phyloP scores from a whole-genome alignment of 75 land plant species.

The Adiantum capillusveneris region DNA sequence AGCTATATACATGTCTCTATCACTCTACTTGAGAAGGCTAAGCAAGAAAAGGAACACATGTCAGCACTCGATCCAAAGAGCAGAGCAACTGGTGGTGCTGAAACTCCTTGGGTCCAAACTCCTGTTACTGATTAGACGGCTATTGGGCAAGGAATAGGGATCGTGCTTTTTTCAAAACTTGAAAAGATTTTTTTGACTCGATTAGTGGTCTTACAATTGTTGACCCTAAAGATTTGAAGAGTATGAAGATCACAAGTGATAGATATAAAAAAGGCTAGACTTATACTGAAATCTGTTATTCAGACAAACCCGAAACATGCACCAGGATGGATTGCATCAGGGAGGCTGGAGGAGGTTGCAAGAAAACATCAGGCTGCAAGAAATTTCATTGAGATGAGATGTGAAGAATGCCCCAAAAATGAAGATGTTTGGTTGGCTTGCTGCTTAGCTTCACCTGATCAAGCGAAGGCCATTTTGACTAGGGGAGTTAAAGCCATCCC shows the following conservation, averaged over 20 bases:
- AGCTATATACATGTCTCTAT: conserved; percentile 89
- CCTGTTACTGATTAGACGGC: conserved; percentile 93
- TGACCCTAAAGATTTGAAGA: conserved; percentile 94
- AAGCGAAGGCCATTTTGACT: conserved; percentile 85
- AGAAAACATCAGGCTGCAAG: conserved; percentile 83
- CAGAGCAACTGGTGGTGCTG: conserved; percentile 73
- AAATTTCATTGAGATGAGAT: conserved; percentile 61
- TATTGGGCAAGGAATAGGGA: conserved; percentile 90
- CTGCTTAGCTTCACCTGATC: conserved; percentile 67
- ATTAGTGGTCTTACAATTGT: conserved; percentile 88
- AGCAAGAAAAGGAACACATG: conserved; percentile 90
- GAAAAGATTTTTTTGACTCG: conserved; percentile 84
- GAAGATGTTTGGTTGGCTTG: conserved; percentile 96
- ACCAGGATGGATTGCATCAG: conserved; percentile 97
- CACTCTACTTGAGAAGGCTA: conserved; percentile 78
- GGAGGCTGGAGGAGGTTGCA: conserved; percentile 88
- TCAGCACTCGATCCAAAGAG: conserved; percentile 87
- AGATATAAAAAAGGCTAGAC: conserved; percentile 90
- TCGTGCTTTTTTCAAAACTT: conserved; percentile 71
- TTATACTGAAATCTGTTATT: conserved; percentile 81
- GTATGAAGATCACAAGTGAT: conserved; percentile 98
- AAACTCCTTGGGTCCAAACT: conserved; percentile 84
- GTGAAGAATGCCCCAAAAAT: conserved; percentile 90
- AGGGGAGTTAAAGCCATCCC: conserved; percentile 78
- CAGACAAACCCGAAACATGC: conserved; percentile 95